phyloP scores from a whole-genome alignment of 2,329 filamentous ascomycete species.

The Pseudopyrenochaeta lycopersici region DNA sequence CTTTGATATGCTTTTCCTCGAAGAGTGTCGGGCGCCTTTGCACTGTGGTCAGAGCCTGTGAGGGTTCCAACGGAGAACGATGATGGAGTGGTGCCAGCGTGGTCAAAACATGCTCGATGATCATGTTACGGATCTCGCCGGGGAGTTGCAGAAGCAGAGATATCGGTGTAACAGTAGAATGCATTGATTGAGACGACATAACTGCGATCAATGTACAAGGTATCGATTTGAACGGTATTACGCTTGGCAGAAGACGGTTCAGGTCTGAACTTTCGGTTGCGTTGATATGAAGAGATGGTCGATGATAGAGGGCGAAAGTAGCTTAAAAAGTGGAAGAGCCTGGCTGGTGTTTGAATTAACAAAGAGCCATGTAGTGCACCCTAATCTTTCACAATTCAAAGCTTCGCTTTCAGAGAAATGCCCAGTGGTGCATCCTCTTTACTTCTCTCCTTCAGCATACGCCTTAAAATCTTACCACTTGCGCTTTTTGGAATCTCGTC shows the following conservation, averaged over 20 bases:
- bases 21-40: too few species aligned
- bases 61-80: neutral
- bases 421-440: conserved; percentile 25
- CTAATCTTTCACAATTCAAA: conserved; percentile 16
- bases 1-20: too few species aligned
- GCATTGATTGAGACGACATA: neutral
- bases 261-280: too few species aligned
- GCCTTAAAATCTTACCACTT: conserved; percentile 57
- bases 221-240: neutral
- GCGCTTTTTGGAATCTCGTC: conserved; percentile 58
- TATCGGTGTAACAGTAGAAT: neutral
- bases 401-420: conserved; percentile 17
- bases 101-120: neutral
- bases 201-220: neutral
- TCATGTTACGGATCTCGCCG: conserved; percentile 4
- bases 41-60: neutral
- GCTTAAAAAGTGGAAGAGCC: too few species aligned
- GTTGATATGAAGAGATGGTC: too few species aligned
- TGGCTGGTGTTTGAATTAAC: too few species aligned
- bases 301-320: too few species aligned
- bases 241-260: neutral
- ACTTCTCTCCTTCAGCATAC: conserved; percentile 30
- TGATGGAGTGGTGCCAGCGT: neutral
- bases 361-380: too few species aligned
- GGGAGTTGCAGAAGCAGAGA: neutral